Base-by-base conservation (phyloP, 1,284 basidiomycete genomes). In the Retiboletus flavoniger region DNA sequence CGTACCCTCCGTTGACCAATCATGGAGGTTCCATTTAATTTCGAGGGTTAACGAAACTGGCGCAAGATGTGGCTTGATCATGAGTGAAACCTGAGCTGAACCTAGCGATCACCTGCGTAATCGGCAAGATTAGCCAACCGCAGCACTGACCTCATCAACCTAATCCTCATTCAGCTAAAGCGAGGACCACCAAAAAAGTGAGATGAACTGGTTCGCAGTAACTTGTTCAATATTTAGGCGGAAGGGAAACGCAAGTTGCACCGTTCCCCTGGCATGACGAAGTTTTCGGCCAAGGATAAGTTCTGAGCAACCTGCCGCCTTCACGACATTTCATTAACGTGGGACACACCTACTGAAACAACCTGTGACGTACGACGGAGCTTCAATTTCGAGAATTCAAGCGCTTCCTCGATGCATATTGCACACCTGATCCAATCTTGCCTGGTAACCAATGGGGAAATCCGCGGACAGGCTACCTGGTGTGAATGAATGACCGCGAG, bases 71-170 rank as follows among this genome's bases (percentile, higher is more conserved):
- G 32, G 44, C 26, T 39, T 46, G 40, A 32, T 56, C 46, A 41
- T 24, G 49, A 35, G 26, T 10, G 29, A 45, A 45, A 46, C 44
- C 41, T 34, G 40, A 17, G 5, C 8, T 10, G 48, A 53, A 41
- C 53, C 36, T 21, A 51, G 47, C 50, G 32, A 38, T 39, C 39
- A 49, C n/a, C 54, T 51, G 47, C 49, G 61, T 63, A 60, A 61
- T 54, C 53, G 53, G 41, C 40, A 60, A 43, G 36, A 45, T 53
- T 24, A 39, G 24, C 29, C 24, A 50, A 29, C 29, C 9, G 31
- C 39, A n/a, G 21, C 16, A 40, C 35, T 58, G 19, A 50, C 47
- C 50, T 61, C 58, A 42, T 29, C 39, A 17, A 39, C n/a, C 10
- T 42, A 35, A 44, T 40, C 17, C 31, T 14, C 56, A 28, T 38